These are phyloP conservation scores for Asclepias syriaca DNA, from an alignment of 257 asterid genomes.

Conservation along the genomic window DNA sequence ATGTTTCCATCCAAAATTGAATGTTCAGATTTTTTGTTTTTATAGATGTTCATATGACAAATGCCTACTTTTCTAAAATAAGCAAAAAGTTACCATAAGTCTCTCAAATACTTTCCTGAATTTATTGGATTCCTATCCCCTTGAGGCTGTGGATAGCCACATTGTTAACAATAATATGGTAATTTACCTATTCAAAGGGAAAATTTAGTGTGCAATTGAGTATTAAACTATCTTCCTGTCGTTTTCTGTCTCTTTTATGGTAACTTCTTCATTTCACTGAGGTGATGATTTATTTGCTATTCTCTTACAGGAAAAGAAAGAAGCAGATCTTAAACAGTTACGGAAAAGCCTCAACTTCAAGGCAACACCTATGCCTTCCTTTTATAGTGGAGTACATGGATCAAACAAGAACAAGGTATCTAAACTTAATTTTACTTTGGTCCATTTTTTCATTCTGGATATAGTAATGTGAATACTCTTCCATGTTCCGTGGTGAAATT, in stretches of 20 bases:
- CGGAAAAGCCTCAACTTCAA: conserved; percentile 59
- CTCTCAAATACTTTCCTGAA: not conserved
- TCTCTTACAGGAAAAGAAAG: conserved; percentile 46
- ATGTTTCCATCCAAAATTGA: not conserved
- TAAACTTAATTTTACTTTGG: not conserved
- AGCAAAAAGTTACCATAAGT: not conserved
- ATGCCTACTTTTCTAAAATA: not conserved
- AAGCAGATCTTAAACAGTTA: conserved; percentile 54
- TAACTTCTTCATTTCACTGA: not conserved
- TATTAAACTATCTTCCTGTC: not conserved
- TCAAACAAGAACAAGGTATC: conserved; percentile 45
- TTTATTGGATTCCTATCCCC: not conserved
- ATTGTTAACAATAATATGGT: too few species aligned
- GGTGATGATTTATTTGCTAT: not conserved
- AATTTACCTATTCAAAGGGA: not conserved
- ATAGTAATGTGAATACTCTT: not conserved
- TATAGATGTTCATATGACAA: not conserved
- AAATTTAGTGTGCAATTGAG: not conserved
- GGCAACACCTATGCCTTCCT: conserved; percentile 76
- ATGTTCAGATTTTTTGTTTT: not conserved
- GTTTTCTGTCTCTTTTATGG: not conserved
- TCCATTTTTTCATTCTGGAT: not conserved
- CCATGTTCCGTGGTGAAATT: not conserved
- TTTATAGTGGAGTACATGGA: conserved; percentile 37
- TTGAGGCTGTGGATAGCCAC: not conserved